These are phyloP conservation scores for Elasticomyces elasticus DNA, from an alignment of 495 filamentous ascomycete species.

Conservation along the genomic window DNA sequence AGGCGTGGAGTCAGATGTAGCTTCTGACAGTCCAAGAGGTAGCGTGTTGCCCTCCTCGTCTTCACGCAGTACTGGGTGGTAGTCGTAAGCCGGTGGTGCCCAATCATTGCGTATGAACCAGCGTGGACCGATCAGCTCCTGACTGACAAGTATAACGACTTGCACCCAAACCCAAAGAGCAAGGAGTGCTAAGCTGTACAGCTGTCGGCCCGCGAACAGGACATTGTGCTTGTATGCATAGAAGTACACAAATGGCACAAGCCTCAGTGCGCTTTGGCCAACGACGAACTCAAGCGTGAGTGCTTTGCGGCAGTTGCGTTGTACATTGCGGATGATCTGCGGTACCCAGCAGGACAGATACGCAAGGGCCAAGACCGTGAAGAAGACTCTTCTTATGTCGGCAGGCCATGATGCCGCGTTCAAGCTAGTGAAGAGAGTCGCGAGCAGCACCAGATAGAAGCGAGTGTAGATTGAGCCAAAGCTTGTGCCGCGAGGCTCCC, in stretches of 20 bases:
- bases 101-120: slow-evolving; percentile 63
- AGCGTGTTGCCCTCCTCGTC: slow-evolving; percentile 62
- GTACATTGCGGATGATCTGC: slow-evolving; percentile 81
- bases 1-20: slow-evolving; percentile 16
- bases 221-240: slow-evolving; percentile 65
- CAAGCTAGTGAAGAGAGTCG: slow-evolving; percentile 61
- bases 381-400: slow-evolving; percentile 57
- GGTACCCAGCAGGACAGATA: slow-evolving; percentile 89
- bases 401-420: slow-evolving; percentile 68
- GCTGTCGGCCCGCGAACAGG: slow-evolving; percentile 64
- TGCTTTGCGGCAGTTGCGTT: slow-evolving; percentile 83
- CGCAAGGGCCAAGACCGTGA: slow-evolving; percentile 52
- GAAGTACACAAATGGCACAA: slow-evolving; percentile 74
- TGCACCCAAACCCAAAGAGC: slow-evolving; percentile 89
- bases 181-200: slow-evolving; percentile 49
- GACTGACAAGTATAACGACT: slow-evolving; percentile 61
- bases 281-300: slow-evolving; percentile 79
- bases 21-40: slow-evolving; percentile 54
- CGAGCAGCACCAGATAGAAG: slow-evolving; percentile 63
- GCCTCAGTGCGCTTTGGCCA: slow-evolving; percentile 66
- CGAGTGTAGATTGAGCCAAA: slow-evolving; percentile 69
- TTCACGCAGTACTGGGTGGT: slow-evolving; percentile 83
- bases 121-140: slow-evolving; percentile 77
- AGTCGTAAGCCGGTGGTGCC: slow-evolving; percentile 82
- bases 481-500: slow-evolving; percentile 15